Percentiles rank a stretch among this genome's conserved stretches.
phyloP scores from a whole-genome alignment of 2,329 filamentous ascomycete genomes.

The Claviceps sorghi region DNA sequence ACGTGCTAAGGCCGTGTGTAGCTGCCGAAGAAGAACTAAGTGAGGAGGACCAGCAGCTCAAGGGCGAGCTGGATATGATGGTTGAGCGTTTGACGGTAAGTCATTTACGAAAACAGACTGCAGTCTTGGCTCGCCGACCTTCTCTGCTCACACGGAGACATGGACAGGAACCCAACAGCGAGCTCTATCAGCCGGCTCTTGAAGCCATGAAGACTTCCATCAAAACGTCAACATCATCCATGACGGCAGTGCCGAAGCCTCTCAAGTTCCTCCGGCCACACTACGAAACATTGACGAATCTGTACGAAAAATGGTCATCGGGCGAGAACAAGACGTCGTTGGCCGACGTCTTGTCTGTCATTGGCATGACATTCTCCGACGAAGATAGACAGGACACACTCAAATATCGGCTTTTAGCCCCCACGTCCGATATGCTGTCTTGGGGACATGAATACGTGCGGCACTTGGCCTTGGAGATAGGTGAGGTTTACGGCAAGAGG shows the following conservation, averaged over 20 bases:
- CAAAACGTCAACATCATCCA: conserved; percentile 97
- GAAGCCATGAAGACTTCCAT: conserved; percentile 97
- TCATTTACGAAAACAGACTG: background rate
- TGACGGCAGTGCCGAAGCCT: conserved; percentile 97
- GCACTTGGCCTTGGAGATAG: conserved; percentile 89
- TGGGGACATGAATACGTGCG: conserved; percentile 99
- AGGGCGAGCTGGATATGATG: conserved; percentile 94
- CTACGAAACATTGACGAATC: conserved; percentile 74
- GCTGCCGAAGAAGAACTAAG: conserved; percentile 68
- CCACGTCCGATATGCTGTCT: conserved; percentile 81
- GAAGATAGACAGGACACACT: conserved; percentile 92
- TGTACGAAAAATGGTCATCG: conserved; percentile 79
- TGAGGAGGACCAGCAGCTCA: conserved; percentile 96
- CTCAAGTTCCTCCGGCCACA: conserved; percentile 96
- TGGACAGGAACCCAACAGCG: conserved; percentile 63
- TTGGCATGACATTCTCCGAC: conserved; percentile 97
- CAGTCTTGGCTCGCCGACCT: background rate
- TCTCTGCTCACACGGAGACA: background rate
- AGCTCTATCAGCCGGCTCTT: conserved; percentile 80
- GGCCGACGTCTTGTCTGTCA: conserved; percentile 89
- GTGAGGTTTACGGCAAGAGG: conserved; percentile 81
- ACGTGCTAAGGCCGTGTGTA: conserved; percentile 12
- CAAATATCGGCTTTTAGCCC: conserved; percentile 83
- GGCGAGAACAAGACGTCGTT: conserved; percentile 77
- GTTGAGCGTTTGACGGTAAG: conserved; percentile 82